These are phyloP conservation scores for Alternaria arbusti DNA, from an alignment of 2,329 filamentous ascomycete species.

Conservation along the genomic window DNA sequence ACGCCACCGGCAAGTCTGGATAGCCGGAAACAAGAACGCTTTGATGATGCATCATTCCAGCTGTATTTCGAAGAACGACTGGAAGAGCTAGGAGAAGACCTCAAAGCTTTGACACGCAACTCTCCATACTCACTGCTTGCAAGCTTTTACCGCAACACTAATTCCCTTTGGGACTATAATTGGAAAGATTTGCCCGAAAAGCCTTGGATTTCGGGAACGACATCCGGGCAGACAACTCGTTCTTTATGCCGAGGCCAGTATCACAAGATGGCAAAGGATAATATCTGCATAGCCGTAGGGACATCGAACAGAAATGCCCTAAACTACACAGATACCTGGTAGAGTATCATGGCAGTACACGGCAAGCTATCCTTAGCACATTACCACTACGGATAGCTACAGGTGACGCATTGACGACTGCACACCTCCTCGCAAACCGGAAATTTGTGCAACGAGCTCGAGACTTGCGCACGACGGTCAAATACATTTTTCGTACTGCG, in stretches of 20 bases:
- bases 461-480: background rate
- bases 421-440: background rate
- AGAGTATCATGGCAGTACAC: background rate
- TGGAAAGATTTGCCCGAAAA: background rate
- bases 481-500: background rate
- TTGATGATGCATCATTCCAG: background rate
- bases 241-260: background rate
- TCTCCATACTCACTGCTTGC: background rate
- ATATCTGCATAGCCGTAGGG: background rate
- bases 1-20: background rate
- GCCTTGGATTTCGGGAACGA: background rate
- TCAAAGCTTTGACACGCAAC: background rate
- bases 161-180: background rate
- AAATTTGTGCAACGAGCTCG: background rate
- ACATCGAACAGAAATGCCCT: background rate
- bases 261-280: background rate
- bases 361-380: background rate
- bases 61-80: background rate
- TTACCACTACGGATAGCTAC: background rate
- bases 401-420: background rate
- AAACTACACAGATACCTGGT: background rate
- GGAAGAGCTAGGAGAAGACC: background rate
- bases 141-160: background rate
- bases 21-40: background rate
- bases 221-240: background rate